phyloP scores from a whole-genome alignment of 169 alveolate species.

The Plasmodium chabaudi region DNA sequence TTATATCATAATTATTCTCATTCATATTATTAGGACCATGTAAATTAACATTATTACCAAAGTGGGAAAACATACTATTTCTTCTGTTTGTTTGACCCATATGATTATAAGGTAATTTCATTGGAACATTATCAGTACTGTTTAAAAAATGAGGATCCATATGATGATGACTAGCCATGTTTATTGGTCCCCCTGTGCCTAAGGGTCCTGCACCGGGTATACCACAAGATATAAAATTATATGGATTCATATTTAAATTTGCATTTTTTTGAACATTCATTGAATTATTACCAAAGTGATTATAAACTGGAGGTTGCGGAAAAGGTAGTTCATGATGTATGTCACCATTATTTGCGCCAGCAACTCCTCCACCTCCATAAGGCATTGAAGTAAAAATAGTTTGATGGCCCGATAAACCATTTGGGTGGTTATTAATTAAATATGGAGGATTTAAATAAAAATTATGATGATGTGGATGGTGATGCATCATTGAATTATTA shows the following conservation, averaged over 20 bases:
- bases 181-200: conserved; percentile 20
- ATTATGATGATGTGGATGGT: conserved; percentile 50
- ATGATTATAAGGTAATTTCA: conserved; percentile 60
- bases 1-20: conserved; percentile 25
- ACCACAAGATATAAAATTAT: conserved; percentile 53
- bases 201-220: conserved; percentile 32
- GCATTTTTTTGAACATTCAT: conserved; percentile 22
- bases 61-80: conserved; percentile 31
- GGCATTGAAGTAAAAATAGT: conserved; percentile 45
- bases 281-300: conserved; percentile 19
- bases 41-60: conserved; percentile 3
- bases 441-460: conserved; percentile 25
- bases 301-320: conserved; percentile 60
- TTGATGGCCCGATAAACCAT: conserved; percentile 49
- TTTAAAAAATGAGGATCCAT: conserved; percentile 45
- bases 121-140: conserved; percentile 15
- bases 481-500: conserved; percentile 61
- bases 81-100: conserved; percentile 37
- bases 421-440: conserved; percentile 56
- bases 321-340: conserved; percentile 60
- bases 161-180: conserved; percentile 2
- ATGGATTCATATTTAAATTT: conserved; percentile 34
- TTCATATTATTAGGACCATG: conserved; percentile 2
- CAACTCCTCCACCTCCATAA: background rate
- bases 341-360: conserved; percentile 4